These are phyloP conservation scores for Hypoxylon trugodes DNA, from an alignment of 495 filamentous ascomycete species.

Conservation along the genomic window DNA sequence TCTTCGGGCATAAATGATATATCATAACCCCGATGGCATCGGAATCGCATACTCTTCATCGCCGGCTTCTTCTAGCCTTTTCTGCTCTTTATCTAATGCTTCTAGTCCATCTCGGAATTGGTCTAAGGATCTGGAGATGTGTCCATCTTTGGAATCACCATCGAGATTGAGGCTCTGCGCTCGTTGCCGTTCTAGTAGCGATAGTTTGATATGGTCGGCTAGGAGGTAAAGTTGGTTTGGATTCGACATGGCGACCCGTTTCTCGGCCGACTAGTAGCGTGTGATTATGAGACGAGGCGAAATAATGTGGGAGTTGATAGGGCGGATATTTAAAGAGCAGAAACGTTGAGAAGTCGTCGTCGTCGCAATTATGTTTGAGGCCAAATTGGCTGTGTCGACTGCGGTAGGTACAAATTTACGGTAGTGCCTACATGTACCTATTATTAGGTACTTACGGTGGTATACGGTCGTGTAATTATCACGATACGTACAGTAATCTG, in stretches of 20 bases:
- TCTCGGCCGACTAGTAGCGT: conserved; percentile 1
- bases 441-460: conserved; percentile 33
- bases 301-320: conserved; percentile 3
- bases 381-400: conserved; percentile 20
- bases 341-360: background rate
- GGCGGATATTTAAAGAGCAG: background rate
- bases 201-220: conserved; percentile 81
- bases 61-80: conserved; percentile 65
- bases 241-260: conserved; percentile 55
- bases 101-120: conserved; percentile 86
- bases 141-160: conserved; percentile 84
- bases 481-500: conserved; percentile 22
- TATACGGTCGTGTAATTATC: conserved; percentile 4
- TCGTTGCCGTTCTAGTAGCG: conserved; percentile 86
- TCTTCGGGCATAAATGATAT: conserved; percentile 1
- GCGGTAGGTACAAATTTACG: conserved; percentile 1
- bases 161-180: conserved; percentile 82
- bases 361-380: conserved; percentile 13
- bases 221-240: conserved; percentile 75
- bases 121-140: conserved; percentile 88
- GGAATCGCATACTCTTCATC: conserved; percentile 59
- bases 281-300: conserved; percentile 1
- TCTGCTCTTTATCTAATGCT: conserved; percentile 71
- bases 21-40: background rate
- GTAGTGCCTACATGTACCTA: conserved; percentile 22